Base-by-base conservation (phyloP, 768 basidiomycete genomes). In the Nidularia pulvinata region DNA sequence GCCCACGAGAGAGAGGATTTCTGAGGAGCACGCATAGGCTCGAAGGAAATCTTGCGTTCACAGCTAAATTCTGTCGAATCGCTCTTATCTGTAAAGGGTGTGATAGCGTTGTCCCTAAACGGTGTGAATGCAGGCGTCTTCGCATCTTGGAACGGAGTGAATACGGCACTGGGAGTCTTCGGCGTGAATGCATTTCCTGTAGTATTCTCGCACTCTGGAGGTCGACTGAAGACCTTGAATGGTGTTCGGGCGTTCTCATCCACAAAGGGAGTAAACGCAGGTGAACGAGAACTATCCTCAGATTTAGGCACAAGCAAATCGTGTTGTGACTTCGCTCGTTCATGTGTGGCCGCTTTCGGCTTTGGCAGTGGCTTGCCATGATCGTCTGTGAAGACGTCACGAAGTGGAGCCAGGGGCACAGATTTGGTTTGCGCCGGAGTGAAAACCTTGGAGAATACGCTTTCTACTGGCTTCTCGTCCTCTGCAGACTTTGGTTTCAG, bases 211-310 rank as follows among this genome's bases (percentile, higher is more conserved):
- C 67, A 63, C 42, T 77, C 75, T 0, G 85, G 85, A n/a, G 88
- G 89, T 13, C 86, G 81, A 54, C 83, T 88, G 67, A 92, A 92
- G 16, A 92, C 89, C 57, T 88, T 74, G 76, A 76, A 82, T 3
- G 82, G 78, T 6, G 80, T 78, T 50, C 69, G 69, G n/a, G 67
- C 68, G 55, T 71, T 75, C 51, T 78, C 75, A 37, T 78, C 77
- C 30, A 71, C 65, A 53, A 75, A 74, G 0, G 75, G 73, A 6
- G 67, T 69, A 59, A 78, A 78, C 6, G 70, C 56, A 7, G 70
- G 62, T 22, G 65, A 58, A 3, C 53, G 56, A 6, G 57, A 45
- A 7, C 37, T 33, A 30, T 65, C 66, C 6, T 63, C 62, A 7
- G 59, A 44, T 11, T 54, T 57, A 22, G 62, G 51, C 5, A 59